Percentiles rank a stretch among this genome's conserved stretches.
Evolutionary conservation across 768 basidiomycete genomes (phyloP).

Genomic region (Amanita polypyramis): DNA sequence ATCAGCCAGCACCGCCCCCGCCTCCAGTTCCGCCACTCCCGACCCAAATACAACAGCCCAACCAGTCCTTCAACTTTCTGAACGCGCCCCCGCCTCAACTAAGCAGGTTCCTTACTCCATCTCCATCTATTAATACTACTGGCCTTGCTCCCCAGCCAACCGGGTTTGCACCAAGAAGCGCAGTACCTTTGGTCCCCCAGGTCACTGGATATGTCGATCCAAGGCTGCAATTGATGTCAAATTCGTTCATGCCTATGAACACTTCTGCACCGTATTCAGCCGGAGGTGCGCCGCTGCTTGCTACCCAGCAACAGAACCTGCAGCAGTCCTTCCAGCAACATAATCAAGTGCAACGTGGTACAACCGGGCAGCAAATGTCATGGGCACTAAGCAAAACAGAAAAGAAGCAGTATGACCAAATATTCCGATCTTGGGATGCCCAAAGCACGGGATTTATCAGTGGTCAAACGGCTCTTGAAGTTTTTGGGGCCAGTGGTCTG

Average conservation of each 20-base stretch:
- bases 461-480: slow-evolving; percentile 77
- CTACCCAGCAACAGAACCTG: slow-evolving; percentile 54
- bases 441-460: slow-evolving; percentile 74
- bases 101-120: slow-evolving; percentile 43
- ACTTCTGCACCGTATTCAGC: slow-evolving; percentile 46
- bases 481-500: slow-evolving; percentile 90
- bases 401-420: slow-evolving; percentile 93
- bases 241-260: slow-evolving; percentile 80
- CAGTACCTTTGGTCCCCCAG: slow-evolving; percentile 51
- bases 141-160: slow-evolving; percentile 43
- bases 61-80: slow-evolving; percentile 30
- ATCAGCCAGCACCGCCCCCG: slow-evolving; percentile 36
- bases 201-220: slow-evolving; percentile 78
- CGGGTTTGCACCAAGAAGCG: slow-evolving; percentile 39
- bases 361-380: slow-evolving; percentile 53
- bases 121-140: slow-evolving; percentile 36
- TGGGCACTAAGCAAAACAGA: slow-evolving; percentile 86
- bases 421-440: slow-evolving; percentile 95
- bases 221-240: slow-evolving; percentile 81
- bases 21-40: slow-evolving; percentile 63
- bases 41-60: slow-evolving; percentile 46
- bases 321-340: slow-evolving; percentile 86
- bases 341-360: slow-evolving; percentile 64
- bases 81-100: slow-evolving; percentile 26
- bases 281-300: slow-evolving; percentile 57